phyloP scores from a whole-genome alignment of 768 basidiomycete genomes.

The Harrya chromipes region DNA sequence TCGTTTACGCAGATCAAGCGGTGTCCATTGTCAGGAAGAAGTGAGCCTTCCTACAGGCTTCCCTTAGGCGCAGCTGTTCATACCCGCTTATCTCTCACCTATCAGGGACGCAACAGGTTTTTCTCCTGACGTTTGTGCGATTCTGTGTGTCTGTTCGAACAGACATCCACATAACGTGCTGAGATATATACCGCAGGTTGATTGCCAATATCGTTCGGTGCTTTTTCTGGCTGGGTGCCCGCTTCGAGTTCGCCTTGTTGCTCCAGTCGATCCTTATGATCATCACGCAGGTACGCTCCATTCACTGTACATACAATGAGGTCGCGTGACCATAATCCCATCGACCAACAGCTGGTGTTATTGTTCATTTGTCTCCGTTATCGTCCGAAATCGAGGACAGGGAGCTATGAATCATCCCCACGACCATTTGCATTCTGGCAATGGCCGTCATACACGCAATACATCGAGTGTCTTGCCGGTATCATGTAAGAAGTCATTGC shows the following conservation, averaged over 20 bases:
- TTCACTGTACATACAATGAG: slow-evolving; percentile 2
- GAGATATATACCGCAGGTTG: slow-evolving; percentile 42
- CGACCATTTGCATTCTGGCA: slow-evolving; percentile 83
- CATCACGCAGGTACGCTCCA: slow-evolving; percentile 60
- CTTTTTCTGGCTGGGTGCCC: slow-evolving; percentile 87
- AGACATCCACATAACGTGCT: slow-evolving; percentile 4
- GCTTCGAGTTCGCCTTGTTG: slow-evolving; percentile 73
- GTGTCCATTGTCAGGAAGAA: slow-evolving; percentile 77
- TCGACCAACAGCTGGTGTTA: slow-evolving; percentile 56
- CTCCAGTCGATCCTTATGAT: slow-evolving; percentile 86
- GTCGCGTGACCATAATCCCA: slow-evolving; percentile 20
- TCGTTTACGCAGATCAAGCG: slow-evolving; percentile 84
- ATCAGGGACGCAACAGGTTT: slow-evolving; percentile 80
- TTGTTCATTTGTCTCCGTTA: slow-evolving; percentile 81
- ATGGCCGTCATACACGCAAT: slow-evolving; percentile 73
- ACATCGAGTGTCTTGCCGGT: slow-evolving; percentile 79
- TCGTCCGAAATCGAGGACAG: slow-evolving; percentile 57
- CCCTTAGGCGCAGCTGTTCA: slow-evolving; percentile 1
- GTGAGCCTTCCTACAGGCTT: slow-evolving; percentile 34
- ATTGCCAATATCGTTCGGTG: slow-evolving; percentile 85
- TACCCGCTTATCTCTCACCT: slow-evolving; percentile 3
- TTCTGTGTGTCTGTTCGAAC: slow-evolving; percentile 48
- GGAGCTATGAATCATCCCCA: slow-evolving; percentile 53
- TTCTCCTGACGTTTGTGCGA: slow-evolving; percentile 83
- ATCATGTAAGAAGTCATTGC: slow-evolving; percentile 51